A percentile compares a stretch with the other conserved stretches of the same genome.
Conservation (phyloP, 352 stramenopile species). For the Globisporangium takayamanum region DNA sequence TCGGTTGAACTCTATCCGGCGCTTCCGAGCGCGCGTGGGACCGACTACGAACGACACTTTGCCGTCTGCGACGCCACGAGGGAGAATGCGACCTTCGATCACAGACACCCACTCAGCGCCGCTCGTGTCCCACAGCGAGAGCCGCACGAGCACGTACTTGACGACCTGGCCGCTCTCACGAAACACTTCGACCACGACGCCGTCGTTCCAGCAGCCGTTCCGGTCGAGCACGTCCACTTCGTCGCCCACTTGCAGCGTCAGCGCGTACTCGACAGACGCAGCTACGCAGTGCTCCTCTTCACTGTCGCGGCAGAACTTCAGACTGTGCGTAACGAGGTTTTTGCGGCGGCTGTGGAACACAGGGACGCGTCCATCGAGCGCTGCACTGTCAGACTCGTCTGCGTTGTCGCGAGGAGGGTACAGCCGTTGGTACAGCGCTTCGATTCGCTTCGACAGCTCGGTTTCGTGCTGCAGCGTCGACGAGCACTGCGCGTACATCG, state of each 20-base stretch:
- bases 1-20: constrained; percentile 40
- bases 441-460: constrained; percentile 33
- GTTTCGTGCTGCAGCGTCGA: constrained; percentile 44
- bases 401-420: constrained; percentile 20
- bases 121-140: constrained; percentile 52
- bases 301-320: constrained; percentile 15
- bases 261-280: constrained; percentile 63
- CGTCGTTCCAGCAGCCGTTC: constrained; percentile 78
- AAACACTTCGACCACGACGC: constrained; percentile 59
- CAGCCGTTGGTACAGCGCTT: constrained; percentile 49
- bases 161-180: constrained; percentile 24
- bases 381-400: constrained; percentile 4
- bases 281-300: constrained; percentile 27
- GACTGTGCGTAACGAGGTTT: constrained; percentile 52
- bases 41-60: constrained; percentile 34
- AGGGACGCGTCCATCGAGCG: constrained; percentile 12
- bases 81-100: constrained; percentile 63
- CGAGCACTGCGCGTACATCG: constrained; percentile 43
- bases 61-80: constrained; percentile 53
- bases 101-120: constrained; percentile 65
- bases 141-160: constrained; percentile 65
- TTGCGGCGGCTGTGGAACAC: constrained; percentile 29
- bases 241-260: constrained; percentile 49
- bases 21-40: constrained; percentile 30
- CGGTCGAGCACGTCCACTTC: constrained; percentile 74